Evolutionary conservation across 2,329 filamentous ascomycete genomes (phyloP).

Genomic region (Scedosporium minutisporum): DNA sequence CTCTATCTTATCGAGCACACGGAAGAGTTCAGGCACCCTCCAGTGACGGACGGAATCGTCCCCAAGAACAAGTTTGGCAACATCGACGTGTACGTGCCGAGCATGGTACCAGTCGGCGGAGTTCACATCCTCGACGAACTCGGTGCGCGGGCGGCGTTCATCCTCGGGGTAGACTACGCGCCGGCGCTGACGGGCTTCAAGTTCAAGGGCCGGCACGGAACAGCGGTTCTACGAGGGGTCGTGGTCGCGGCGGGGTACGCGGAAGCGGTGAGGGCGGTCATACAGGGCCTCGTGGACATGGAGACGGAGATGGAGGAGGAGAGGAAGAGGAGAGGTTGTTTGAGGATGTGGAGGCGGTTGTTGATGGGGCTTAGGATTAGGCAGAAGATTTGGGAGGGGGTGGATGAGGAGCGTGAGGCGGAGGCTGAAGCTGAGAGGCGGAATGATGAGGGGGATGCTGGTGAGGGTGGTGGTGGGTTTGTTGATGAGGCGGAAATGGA

Average conservation of each 20-base stretch:
- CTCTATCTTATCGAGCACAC: slow-evolving; percentile 58
- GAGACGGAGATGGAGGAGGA: slow-evolving; percentile 54
- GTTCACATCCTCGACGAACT: slow-evolving; percentile 55
- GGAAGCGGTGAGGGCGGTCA: slow-evolving; percentile 62
- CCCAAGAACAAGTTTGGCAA: slow-evolving; percentile 93
- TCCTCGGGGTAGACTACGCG: slow-evolving; percentile 75
- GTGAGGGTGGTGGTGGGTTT: slow-evolving; percentile 31
- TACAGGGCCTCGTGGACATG: slow-evolving; percentile 58
- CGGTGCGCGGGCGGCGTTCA: slow-evolving; percentile 60
- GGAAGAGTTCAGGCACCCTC: slow-evolving; percentile 63
- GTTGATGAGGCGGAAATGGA: slow-evolving; percentile 23
- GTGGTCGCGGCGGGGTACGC: slow-evolving; percentile 64
- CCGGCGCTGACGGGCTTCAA: slow-evolving; percentile 85
- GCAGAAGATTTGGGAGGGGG: slow-evolving; percentile 46
- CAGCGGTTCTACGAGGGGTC: slow-evolving; percentile 68
- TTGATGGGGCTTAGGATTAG: slow-evolving; percentile 68
- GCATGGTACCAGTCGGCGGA: slow-evolving; percentile 79
- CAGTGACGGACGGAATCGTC: slow-evolving; percentile 63
- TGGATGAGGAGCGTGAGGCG: slow-evolving; percentile 4
- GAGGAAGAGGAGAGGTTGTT: slow-evolving; percentile 62
- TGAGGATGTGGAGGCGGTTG: slow-evolving; percentile 61
- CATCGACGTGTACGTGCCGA: slow-evolving; percentile 83
- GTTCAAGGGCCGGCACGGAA: slow-evolving; percentile 79
- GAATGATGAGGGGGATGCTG: slow-evolving; percentile 37
- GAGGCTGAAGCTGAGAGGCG: slow-evolving; percentile 23